Percentiles rank a stretch among this genome's conserved stretches.
Conservation (phyloP, 2,329 filamentous ascomycete species). For the Aureobasidium uvarum region DNA sequence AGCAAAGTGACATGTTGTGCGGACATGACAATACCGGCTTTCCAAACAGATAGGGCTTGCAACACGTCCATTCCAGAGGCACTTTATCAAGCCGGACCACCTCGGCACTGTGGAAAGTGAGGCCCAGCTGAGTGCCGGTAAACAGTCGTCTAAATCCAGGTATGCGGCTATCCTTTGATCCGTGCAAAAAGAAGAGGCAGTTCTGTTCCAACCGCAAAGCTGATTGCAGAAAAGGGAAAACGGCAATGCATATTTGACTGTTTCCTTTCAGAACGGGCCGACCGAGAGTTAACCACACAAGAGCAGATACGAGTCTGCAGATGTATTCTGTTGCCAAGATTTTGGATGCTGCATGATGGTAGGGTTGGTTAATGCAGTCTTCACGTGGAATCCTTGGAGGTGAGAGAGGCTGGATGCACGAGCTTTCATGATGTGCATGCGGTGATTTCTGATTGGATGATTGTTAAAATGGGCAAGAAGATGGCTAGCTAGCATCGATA, state of each 20-base stretch:
- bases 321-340: background rate
- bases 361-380: constrained; percentile 9
- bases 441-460: constrained; percentile 4
- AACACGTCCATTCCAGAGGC: background rate
- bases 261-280: background rate
- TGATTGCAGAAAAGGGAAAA: background rate
- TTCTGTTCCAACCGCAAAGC: background rate
- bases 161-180: background rate
- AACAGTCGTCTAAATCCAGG: background rate
- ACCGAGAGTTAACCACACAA: background rate
- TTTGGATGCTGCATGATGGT: background rate
- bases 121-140: background rate
- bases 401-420: constrained; percentile 19
- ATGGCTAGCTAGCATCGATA: background rate
- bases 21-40: background rate
- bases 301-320: background rate
- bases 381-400: constrained; percentile 1
- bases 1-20: constrained; percentile 1
- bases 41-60: background rate
- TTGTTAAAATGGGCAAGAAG: background rate
- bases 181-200: background rate
- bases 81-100: background rate
- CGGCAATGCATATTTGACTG: constrained; percentile 5
- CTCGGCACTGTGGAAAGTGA: too few relatives aligned
- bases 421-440: constrained; percentile 23